A percentile compares a stretch with the other conserved stretches of the same genome.
These are phyloP conservation scores for Mycena belliarum DNA, from an alignment of 768 basidiomycete species.

Conservation along the genomic window DNA sequence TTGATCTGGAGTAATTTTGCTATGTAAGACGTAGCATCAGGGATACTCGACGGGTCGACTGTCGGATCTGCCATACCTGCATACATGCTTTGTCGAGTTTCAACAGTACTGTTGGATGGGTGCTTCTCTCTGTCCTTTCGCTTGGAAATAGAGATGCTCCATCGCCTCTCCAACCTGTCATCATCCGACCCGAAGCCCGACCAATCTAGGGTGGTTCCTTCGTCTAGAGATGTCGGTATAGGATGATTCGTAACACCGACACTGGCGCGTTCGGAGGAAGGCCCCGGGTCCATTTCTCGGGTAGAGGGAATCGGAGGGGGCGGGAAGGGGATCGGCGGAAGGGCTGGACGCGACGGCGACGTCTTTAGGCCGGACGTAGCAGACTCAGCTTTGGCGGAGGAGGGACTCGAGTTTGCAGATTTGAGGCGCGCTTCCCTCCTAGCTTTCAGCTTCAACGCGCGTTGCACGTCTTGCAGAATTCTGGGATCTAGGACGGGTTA, in stretches of 20 bases:
- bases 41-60: neutral
- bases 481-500: conserved; percentile 57
- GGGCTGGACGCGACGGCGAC: conserved; percentile 21
- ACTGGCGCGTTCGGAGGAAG: neutral
- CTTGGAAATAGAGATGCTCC: conserved; percentile 60
- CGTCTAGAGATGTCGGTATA: conserved; percentile 67
- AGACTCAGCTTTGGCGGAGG: conserved; percentile 26
- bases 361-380: conserved; percentile 23
- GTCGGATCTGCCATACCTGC: conserved; percentile 41
- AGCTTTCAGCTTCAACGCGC: conserved; percentile 71
- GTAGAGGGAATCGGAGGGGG: conserved; percentile 17
- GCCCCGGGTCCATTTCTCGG: conserved; percentile 12
- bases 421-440: conserved; percentile 68
- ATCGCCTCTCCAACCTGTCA: conserved; percentile 58
- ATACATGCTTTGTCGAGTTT: conserved; percentile 62
- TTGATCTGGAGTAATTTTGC: conserved; percentile 61
- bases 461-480: conserved; percentile 79
- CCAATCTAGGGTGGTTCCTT: conserved; percentile 77
- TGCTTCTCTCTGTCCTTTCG: conserved; percentile 57
- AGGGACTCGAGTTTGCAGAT: conserved; percentile 26
- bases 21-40: conserved; percentile 27
- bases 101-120: conserved; percentile 46
- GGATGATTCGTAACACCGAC: conserved; percentile 39
- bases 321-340: conserved; percentile 21
- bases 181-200: conserved; percentile 56